Conservation (phyloP, 2,329 filamentous ascomycete genomes). For the Macroventuria anomochaeta region DNA sequence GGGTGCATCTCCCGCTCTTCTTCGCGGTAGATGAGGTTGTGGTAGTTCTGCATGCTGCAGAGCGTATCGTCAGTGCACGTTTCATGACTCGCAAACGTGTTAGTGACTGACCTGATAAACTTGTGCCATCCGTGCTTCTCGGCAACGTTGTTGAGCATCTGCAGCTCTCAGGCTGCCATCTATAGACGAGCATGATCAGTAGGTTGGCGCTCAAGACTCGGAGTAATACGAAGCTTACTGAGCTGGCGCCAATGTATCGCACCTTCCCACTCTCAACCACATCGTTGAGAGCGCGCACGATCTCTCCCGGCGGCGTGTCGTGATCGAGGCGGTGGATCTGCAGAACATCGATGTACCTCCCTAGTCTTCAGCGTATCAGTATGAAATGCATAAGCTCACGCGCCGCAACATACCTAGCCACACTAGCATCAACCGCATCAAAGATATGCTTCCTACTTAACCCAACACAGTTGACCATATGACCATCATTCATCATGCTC, state of each 20-base stretch:
- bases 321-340: slow-evolving; percentile 65
- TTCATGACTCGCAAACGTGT: background rate
- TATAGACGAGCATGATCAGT: slow-evolving; percentile 20
- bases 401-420: slow-evolving; percentile 38
- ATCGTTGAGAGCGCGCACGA: slow-evolving; percentile 65
- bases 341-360: slow-evolving; percentile 62
- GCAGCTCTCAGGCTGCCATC: slow-evolving; percentile 59
- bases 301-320: slow-evolving; percentile 60
- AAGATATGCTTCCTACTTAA: slow-evolving; percentile 52
- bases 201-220: too few species aligned
- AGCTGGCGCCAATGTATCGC: slow-evolving; percentile 37
- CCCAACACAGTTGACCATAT: slow-evolving; percentile 46
- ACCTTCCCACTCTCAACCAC: slow-evolving; percentile 62
- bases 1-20: slow-evolving; percentile 53
- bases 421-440: slow-evolving; percentile 57
- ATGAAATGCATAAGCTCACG: too few species aligned
- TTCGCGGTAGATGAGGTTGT: slow-evolving; percentile 57
- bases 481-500: slow-evolving; percentile 22
- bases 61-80: background rate
- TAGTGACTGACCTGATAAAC: slow-evolving; percentile 44
- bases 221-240: too few species aligned
- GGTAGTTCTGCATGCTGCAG: slow-evolving; percentile 55
- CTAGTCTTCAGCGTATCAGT: background rate
- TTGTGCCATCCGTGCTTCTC: slow-evolving; percentile 54
- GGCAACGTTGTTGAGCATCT: slow-evolving; percentile 55